phyloP scores from a whole-genome alignment of 192 early-diverging fungal genomes.

The Coemansia biformis region DNA sequence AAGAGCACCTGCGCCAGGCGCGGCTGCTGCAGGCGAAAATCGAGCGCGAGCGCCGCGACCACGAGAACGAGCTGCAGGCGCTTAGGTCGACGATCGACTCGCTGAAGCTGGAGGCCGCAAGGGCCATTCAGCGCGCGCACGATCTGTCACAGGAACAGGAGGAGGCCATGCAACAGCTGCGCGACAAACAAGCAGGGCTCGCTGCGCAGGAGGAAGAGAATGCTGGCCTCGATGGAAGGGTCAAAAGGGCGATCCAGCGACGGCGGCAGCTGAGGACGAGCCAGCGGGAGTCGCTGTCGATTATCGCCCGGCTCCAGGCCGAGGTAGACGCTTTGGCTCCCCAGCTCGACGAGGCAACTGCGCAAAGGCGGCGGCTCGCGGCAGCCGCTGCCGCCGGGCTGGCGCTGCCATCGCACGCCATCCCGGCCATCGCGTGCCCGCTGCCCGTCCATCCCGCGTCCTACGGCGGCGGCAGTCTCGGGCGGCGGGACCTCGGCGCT shows the following conservation, averaged over 20 bases:
- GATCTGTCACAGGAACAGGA: conserved; percentile 14
- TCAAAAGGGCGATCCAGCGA: conserved; percentile 14
- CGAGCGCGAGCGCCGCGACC: conserved; percentile 27
- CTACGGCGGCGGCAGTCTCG: not conserved
- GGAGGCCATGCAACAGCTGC: conserved; percentile 10
- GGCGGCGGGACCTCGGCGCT: too few relatives aligned
- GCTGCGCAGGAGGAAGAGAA: conserved; percentile 28
- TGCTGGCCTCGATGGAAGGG: conserved; percentile 9
- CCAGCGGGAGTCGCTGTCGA: conserved; percentile 8
- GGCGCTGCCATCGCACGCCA: not conserved
- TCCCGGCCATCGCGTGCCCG: not conserved
- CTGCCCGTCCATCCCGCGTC: not conserved
- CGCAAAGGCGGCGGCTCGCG: conserved; percentile 2
- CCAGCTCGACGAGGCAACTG: conserved; percentile 16
- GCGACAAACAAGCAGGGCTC: conserved; percentile 11
- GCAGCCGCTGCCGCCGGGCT: not conserved
- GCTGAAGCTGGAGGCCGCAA: conserved; percentile 22
- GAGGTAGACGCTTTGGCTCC: conserved; percentile 16
- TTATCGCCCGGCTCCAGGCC: conserved; percentile 9
- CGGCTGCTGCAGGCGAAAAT: conserved; percentile 18
- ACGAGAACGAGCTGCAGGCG: conserved; percentile 24
- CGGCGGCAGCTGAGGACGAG: conserved; percentile 11
- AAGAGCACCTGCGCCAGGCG: conserved; percentile 12
- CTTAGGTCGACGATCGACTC: conserved; percentile 12
- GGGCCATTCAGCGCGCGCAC: conserved; percentile 11